Percentiles rank a stretch among this genome's conserved stretches.
Evolutionary conservation across 1,284 basidiomycete genomes (phyloP).

Genomic region (Ceratobasidium sp.): DNA sequence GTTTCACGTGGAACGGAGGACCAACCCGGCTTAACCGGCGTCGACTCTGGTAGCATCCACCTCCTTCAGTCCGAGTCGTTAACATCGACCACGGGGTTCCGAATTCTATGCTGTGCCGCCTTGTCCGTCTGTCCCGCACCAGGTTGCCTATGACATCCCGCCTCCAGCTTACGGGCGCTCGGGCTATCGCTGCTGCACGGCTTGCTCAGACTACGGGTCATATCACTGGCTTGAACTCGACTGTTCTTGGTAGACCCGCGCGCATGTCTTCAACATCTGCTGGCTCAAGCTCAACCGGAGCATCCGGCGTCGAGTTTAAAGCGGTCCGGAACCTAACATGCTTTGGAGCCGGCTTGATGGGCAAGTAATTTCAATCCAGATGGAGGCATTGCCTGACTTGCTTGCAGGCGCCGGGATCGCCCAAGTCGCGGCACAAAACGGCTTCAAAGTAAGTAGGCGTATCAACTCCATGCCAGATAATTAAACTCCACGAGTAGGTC

Average conservation of each 20-base stretch:
- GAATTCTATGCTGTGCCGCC: slow-evolving; percentile 20
- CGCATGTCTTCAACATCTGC: slow-evolving; percentile 1
- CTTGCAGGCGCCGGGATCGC: slow-evolving; percentile 53
- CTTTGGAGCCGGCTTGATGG: slow-evolving; percentile 58
- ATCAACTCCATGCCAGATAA: neutral
- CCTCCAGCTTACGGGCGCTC: neutral
- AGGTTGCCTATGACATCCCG: slow-evolving; percentile 31
- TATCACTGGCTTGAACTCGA: slow-evolving; percentile 4
- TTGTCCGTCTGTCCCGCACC: slow-evolving; percentile 15
- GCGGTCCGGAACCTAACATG: slow-evolving; percentile 49
- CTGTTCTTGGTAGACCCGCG: neutral
- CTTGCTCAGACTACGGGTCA: slow-evolving; percentile 33
- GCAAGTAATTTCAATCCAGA: slow-evolving; percentile 39
- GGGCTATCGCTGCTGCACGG: slow-evolving; percentile 24
- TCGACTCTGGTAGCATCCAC: too few species aligned
- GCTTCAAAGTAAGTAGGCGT: slow-evolving; percentile 50
- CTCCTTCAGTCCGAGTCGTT: neutral
- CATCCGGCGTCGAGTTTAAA: neutral
- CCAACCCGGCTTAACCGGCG: neutral
- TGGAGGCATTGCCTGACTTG: neutral
- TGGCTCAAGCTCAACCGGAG: neutral
- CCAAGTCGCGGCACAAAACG: slow-evolving; percentile 55
- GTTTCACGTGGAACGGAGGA: too few species aligned
- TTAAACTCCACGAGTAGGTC: slow-evolving; percentile 43
- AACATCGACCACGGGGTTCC: neutral